Evolutionary conservation across 495 filamentous ascomycete species (phyloP).

Genomic region (Tirmania nivea): DNA sequence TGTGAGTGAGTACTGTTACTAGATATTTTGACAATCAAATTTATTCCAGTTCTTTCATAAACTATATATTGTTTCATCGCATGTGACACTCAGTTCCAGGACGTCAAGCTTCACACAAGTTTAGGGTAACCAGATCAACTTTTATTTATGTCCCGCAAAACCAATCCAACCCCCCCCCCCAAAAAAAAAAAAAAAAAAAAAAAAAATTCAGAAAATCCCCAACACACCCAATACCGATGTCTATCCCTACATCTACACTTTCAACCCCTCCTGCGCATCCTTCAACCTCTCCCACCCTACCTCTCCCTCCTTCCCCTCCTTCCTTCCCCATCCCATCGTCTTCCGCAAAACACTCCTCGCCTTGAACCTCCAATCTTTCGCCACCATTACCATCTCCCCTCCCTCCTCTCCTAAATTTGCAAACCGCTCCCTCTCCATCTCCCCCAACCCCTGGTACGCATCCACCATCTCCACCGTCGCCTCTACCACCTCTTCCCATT

Average conservation of each 20-base stretch:
- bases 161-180: too few relatives aligned
- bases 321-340: conserved; percentile 61
- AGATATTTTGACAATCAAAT: too few relatives aligned
- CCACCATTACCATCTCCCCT: conserved; percentile 21
- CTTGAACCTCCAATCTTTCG: conserved; percentile 65
- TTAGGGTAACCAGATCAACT: too few relatives aligned
- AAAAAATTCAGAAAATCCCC: too few relatives aligned
- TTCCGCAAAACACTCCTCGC: conserved; percentile 59
- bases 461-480: conserved; percentile 43
- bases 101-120: too few relatives aligned
- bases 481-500: conserved; percentile 40
- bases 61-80: too few relatives aligned
- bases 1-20: too few relatives aligned
- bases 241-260: conserved; percentile 8
- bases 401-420: conserved; percentile 21
- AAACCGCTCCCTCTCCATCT: conserved; percentile 25
- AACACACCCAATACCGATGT: too few relatives aligned
- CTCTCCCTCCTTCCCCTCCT: conserved; percentile 55
- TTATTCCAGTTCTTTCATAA: too few relatives aligned
- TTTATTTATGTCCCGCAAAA: too few relatives aligned
- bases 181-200: too few relatives aligned
- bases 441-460: conserved; percentile 43
- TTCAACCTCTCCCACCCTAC: conserved; percentile 45
- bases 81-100: too few relatives aligned
- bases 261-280: conserved; percentile 36